These are phyloP conservation scores for Aspergillus candidus DNA, from an alignment of 2,329 filamentous ascomycete species.

Conservation along the genomic window DNA sequence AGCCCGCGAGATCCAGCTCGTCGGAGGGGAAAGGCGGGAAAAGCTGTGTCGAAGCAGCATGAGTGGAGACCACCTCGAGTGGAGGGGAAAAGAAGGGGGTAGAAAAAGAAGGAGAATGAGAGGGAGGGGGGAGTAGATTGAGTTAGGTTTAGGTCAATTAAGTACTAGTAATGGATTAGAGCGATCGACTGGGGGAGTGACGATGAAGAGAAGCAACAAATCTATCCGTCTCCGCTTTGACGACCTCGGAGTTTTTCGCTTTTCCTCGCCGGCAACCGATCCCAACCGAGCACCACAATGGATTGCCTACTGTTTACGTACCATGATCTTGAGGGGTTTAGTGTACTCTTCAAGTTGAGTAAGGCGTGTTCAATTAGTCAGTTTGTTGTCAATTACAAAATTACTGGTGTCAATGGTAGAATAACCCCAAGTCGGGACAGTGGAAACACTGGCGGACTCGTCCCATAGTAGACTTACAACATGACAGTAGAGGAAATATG, in stretches of 20 bases:
- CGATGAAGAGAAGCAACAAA: too few relatives aligned
- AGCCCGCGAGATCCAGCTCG: constrained; percentile 44
- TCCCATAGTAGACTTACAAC: too few relatives aligned
- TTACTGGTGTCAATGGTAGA: too few relatives aligned
- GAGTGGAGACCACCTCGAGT: constrained; percentile 22
- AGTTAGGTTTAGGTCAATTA: constrained; percentile 7
- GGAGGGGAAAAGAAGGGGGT: constrained; percentile 5
- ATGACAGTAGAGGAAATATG: too few relatives aligned
- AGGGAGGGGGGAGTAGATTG: constrained; percentile 9
- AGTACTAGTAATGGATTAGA: constrained; percentile 10
- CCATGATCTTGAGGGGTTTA: too few relatives aligned
- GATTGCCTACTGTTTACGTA: too few relatives aligned
- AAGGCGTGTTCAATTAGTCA: too few relatives aligned
- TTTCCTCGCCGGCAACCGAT: constrained; percentile 6
- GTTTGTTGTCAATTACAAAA: too few relatives aligned
- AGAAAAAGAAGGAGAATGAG: constrained; percentile 8
- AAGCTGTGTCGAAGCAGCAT: constrained; percentile 41
- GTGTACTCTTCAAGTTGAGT: too few relatives aligned
- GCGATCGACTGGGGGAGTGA: constrained; percentile 10
- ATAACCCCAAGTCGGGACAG: too few relatives aligned
- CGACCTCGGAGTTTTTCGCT: constrained; percentile 25
- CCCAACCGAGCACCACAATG: too few relatives aligned
- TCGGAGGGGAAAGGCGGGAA: constrained; percentile 35
- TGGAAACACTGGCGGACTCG: too few relatives aligned
- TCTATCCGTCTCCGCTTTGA: constrained; percentile 21